Conservation (phyloP, 2,329 filamentous ascomycete species). For the Gaeumannomyces sp. region DNA sequence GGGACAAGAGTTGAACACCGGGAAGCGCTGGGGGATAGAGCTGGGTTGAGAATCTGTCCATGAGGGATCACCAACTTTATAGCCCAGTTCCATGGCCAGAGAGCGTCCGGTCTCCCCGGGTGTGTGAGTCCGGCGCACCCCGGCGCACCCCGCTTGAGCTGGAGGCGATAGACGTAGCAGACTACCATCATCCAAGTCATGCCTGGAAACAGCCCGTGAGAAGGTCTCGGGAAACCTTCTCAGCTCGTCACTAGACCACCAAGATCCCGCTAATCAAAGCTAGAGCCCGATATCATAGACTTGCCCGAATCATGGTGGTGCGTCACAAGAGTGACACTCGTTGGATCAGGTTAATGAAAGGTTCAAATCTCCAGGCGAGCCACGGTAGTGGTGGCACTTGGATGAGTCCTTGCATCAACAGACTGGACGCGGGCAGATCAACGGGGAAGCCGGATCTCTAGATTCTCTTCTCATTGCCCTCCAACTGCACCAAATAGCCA, state of each 20-base stretch:
- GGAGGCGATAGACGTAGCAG: neutral
- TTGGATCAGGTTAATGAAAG: constrained; percentile 10
- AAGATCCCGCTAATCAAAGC: neutral
- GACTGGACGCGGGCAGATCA: neutral
- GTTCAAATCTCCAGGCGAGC: neutral
- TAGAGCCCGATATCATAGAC: neutral
- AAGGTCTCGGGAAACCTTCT: neutral
- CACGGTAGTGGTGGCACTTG: constrained; percentile 4
- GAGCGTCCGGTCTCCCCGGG: neutral
- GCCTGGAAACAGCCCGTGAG: neutral
- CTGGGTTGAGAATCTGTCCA: neutral
- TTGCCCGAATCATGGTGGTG: neutral
- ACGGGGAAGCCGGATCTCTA: neutral
- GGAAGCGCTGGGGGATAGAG: neutral
- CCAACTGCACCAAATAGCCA: too few species aligned
- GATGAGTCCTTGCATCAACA: neutral
- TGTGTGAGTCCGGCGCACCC: neutral
- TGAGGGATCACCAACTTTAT: neutral
- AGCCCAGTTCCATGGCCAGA: neutral
- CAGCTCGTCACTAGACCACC: neutral
- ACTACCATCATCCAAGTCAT: neutral
- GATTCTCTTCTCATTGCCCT: neutral
- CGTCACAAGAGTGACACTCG: constrained; percentile 9
- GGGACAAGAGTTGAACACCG: neutral
- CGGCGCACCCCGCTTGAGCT: too few species aligned